A percentile compares a stretch with the other conserved stretches of the same genome.
Conservation (phyloP, 2,329 filamentous ascomycete genomes). For the Phialophora verrucosa region DNA sequence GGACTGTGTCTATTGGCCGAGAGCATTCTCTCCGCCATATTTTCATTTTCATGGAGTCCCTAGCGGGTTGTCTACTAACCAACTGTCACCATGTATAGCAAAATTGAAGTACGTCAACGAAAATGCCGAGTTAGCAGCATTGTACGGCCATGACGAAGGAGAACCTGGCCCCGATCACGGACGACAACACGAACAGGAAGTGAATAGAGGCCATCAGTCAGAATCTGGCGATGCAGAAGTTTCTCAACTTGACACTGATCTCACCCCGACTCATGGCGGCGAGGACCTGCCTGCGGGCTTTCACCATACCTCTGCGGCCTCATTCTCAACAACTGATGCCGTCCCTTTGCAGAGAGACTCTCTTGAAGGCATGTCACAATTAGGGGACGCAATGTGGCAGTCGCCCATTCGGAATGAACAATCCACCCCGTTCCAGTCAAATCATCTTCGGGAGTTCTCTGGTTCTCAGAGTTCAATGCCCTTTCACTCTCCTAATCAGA, state of each 20-base stretch:
- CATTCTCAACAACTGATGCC: not conserved
- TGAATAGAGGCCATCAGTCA: not conserved
- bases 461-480: not conserved
- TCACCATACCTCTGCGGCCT: conserved; percentile 2
- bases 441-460: not conserved
- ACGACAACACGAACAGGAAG: not conserved
- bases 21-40: not conserved
- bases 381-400: not conserved
- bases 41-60: not conserved
- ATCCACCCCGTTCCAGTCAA: not conserved
- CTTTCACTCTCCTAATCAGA: not conserved
- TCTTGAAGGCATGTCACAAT: not conserved
- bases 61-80: not conserved
- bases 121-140: conserved; percentile 38
- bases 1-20: not conserved
- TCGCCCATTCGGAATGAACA: not conserved
- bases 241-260: conserved; percentile 6
- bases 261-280: not conserved
- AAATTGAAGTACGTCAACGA: conserved; percentile 41
- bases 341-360: not conserved
- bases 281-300: not conserved
- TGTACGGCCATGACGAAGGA: conserved; percentile 27
- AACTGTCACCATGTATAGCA: not conserved
- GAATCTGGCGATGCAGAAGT: not conserved
- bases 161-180: not conserved